Evolutionary conservation across 495 filamentous ascomycete genomes (phyloP).

Genomic region (Podospora appendiculata): DNA sequence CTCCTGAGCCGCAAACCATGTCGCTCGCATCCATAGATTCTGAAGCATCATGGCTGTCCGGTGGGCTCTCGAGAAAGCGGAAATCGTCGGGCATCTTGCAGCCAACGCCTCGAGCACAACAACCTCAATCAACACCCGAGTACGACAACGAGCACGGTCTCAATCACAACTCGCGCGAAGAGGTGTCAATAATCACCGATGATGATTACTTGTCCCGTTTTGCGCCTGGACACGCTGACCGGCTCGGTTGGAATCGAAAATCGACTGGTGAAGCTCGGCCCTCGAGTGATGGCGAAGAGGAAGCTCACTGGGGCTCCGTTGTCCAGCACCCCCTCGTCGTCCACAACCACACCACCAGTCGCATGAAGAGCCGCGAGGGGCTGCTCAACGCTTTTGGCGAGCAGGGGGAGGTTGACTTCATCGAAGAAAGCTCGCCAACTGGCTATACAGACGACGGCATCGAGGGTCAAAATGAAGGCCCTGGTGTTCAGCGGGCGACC

Average conservation of each 20-base stretch:
- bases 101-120: conserved; percentile 24
- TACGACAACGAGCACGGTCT: conserved; percentile 9
- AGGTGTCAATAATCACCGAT: conserved; percentile 52
- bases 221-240: conserved; percentile 51
- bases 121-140: conserved; percentile 33
- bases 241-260: conserved; percentile 30
- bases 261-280: conserved; percentile 33
- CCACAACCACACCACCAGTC: conserved; percentile 15
- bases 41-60: conserved; percentile 88
- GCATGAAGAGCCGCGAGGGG: conserved; percentile 50
- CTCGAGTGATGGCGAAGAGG: conserved; percentile 38
- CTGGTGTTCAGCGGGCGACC: conserved; percentile 50
- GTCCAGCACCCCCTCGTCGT: conserved; percentile 32
- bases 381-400: conserved; percentile 48
- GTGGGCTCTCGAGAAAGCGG: conserved; percentile 37
- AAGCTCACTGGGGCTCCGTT: conserved; percentile 38
- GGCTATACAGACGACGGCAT: conserved; percentile 28
- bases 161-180: conserved; percentile 36
- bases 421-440: conserved; percentile 21
- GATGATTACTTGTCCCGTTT: conserved; percentile 57
- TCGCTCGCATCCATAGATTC: conserved; percentile 84
- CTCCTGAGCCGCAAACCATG: conserved; percentile 40
- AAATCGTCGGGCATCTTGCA: conserved; percentile 29
- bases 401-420: conserved; percentile 21
- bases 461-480: conserved; percentile 35